These are phyloP conservation scores for Podaxis pistillaris DNA, from an alignment of 768 basidiomycete genomes.

Conservation along the genomic window DNA sequence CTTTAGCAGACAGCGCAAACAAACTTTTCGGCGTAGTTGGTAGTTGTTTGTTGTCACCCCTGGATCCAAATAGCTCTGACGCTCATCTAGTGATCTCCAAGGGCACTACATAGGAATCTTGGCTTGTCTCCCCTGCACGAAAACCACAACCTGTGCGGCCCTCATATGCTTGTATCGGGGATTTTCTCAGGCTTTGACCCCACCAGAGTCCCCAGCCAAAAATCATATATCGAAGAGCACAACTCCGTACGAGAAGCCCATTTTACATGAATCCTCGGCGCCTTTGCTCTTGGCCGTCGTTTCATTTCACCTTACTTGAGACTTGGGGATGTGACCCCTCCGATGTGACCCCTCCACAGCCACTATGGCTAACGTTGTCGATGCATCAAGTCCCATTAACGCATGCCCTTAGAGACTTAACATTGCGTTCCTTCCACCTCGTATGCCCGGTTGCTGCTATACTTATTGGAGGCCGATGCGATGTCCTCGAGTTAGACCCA, in stretches of 20 bases:
- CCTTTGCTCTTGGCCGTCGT: background rate
- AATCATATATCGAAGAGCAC: background rate
- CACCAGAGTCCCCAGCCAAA: background rate
- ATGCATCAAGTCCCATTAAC: too few species aligned
- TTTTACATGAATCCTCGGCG: background rate
- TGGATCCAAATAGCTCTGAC: background rate
- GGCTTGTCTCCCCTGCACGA: background rate
- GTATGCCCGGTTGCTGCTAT: too few species aligned
- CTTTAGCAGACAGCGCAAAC: constrained; percentile 4
- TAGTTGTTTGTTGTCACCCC: constrained; percentile 2
- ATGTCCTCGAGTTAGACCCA: too few species aligned
- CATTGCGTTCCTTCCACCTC: too few species aligned
- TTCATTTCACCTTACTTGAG: background rate
- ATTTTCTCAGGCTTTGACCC: background rate
- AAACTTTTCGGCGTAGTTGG: constrained; percentile 8
- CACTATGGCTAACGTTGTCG: too few species aligned
- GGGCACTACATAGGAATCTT: background rate
- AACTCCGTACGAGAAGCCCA: too few species aligned
- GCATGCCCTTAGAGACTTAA: too few species aligned
- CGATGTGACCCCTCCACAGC: too few species aligned
- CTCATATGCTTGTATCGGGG: background rate
- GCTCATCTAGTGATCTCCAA: background rate
- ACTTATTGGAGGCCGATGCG: too few species aligned
- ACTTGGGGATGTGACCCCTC: background rate
- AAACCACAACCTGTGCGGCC: background rate